phyloP scores from a whole-genome alignment of 1,284 basidiomycete species.

The Volvariella volvacea region DNA sequence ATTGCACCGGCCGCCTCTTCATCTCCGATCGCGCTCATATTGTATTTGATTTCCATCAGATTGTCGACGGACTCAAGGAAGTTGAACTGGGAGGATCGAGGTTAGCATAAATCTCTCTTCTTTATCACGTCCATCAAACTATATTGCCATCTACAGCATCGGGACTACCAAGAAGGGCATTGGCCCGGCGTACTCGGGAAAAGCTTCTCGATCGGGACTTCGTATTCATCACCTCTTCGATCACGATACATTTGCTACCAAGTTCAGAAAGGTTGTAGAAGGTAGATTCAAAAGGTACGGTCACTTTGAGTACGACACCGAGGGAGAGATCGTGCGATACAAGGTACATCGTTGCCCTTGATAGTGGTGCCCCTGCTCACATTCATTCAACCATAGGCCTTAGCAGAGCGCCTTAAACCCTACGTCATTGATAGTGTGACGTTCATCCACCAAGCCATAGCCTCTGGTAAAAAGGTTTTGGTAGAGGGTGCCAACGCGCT shows the following conservation, averaged over 20 bases:
- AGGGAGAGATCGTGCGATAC: slow-evolving; percentile 92
- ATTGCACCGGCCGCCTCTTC: slow-evolving; percentile 83
- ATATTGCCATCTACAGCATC: slow-evolving; percentile 51
- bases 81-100: slow-evolving; percentile 91
- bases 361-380: background rate
- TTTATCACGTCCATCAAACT: slow-evolving; percentile 32
- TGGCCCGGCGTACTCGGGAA: slow-evolving; percentile 96
- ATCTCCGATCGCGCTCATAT: slow-evolving; percentile 95
- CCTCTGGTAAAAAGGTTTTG: slow-evolving; percentile 73
- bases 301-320: slow-evolving; percentile 97
- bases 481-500: slow-evolving; percentile 98
- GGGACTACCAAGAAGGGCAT: slow-evolving; percentile 98
- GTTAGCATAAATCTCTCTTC: slow-evolving; percentile 88
- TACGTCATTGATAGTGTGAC: slow-evolving; percentile 86
- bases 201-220: slow-evolving; percentile 93
- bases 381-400: slow-evolving; percentile 38
- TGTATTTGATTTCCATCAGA: slow-evolving; percentile 99
- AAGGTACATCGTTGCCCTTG: slow-evolving; percentile 44
- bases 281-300: slow-evolving; percentile 98
- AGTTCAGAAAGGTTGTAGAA: slow-evolving; percentile 95
- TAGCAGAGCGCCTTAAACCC: slow-evolving; percentile 83
- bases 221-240: slow-evolving; percentile 97
- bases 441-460: slow-evolving; percentile 80
- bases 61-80: slow-evolving; percentile 98
- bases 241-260: slow-evolving; percentile 76